A percentile compares a stretch with the other conserved stretches of the same genome.
Evolutionary conservation across 2,329 filamentous ascomycete species (phyloP).

Genomic region (Sclerotiophoma versabilis): DNA sequence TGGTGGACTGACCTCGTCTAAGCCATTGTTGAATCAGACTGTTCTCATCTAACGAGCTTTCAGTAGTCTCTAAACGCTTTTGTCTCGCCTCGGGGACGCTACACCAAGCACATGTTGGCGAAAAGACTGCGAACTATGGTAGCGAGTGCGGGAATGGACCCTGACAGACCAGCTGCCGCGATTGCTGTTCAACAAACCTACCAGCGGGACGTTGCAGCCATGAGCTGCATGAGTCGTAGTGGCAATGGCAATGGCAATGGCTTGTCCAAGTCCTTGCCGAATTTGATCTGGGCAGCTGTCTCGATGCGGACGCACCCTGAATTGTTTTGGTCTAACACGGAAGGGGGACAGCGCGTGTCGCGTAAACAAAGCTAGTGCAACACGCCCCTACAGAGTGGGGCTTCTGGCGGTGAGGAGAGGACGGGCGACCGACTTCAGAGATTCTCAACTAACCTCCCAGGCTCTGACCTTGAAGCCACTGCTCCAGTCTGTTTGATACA

Average conservation of each 20-base stretch:
- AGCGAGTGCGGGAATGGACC: slow-evolving; percentile 11
- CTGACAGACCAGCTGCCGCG: slow-evolving; percentile 1
- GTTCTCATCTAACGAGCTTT: too few relatives aligned
- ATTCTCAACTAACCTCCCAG: slow-evolving; percentile 24
- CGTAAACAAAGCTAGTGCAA: slow-evolving; percentile 17
- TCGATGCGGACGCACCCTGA: slow-evolving; percentile 4
- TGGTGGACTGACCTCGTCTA: too few relatives aligned
- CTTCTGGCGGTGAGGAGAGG: slow-evolving; percentile 19
- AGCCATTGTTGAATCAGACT: too few relatives aligned
- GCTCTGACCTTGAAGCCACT: slow-evolving; percentile 26
- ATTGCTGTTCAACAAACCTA: neutral
- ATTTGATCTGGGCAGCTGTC: neutral
- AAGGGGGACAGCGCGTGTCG: slow-evolving; percentile 10
- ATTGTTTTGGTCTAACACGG: slow-evolving; percentile 3
- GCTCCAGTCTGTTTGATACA: slow-evolving; percentile 47
- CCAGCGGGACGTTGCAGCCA: neutral
- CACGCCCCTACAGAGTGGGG: slow-evolving; percentile 12
- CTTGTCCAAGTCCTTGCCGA: neutral
- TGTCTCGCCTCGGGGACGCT: too few relatives aligned
- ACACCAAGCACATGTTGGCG: too few relatives aligned
- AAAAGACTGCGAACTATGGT: neutral
- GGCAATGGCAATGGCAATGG: neutral
- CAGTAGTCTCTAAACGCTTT: too few relatives aligned
- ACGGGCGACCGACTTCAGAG: slow-evolving; percentile 17
- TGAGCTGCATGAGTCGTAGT: neutral